Base-by-base conservation (phyloP, 2,329 filamentous ascomycete genomes). In the Fusarium staphyleae region DNA sequence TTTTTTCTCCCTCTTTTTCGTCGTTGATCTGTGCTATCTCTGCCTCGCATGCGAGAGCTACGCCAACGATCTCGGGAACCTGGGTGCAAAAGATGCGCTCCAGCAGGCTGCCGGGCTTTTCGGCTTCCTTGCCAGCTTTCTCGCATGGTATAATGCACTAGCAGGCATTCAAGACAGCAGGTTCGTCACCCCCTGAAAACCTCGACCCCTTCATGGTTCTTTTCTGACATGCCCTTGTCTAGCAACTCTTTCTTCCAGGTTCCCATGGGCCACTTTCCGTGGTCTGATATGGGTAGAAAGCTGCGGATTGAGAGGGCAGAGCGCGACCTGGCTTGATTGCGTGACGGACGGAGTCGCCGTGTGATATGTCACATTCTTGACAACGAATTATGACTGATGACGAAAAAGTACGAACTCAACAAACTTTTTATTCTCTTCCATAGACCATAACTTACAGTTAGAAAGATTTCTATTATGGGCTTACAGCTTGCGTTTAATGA, bases 261-360 rank as follows among this genome's bases (percentile, higher is more conserved):
- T 55, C 93, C 93, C 46, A 91, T 96, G 61, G 87, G 89, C 67
- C 92, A 96, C 81, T 95, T 97, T 81, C 93, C 93, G 43, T 97
- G 93, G 93, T 93, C 89, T 30, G 88, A 89, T 69, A 88, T 88
- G 76, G 89, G 85, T 46, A 83, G 82, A 56, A 81, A 85, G 73
- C 72, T 71, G 52, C 82, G 86, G 57, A 71, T 68, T 53, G 66
- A 68, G 62, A 79, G 87, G 66, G 62, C 51, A 34, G 64, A 68
- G 34, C 68, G 64, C 48, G 60, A 48, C 37, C 42, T 58, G 40
- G 59, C 59, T 44, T 65, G 51, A 48, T 46, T 43, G 41, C 28
- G 22, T 24, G 8, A 24, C 22, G 4, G 7, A 30, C 29, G 29
- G 29, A 13, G 2, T 35, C 13, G 9, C 11, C 14, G 33, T 12